Evolutionary conservation across 1,139 yeast genomes (phyloP).

Genomic region (Geotrichum australiense): DNA sequence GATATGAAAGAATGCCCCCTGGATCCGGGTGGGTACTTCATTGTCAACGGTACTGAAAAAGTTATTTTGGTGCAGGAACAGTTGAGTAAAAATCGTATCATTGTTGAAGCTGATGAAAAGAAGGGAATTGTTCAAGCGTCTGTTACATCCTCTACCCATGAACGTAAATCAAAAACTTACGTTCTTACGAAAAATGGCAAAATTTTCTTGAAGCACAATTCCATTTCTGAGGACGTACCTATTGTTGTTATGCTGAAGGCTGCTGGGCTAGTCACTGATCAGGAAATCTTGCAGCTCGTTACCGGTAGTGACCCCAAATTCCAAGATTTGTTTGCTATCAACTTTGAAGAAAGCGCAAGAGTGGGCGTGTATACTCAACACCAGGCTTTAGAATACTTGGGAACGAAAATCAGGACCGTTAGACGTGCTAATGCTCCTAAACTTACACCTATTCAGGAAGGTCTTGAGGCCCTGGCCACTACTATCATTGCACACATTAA

Average conservation of each 20-base stretch:
- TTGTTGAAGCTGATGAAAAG: conserved; percentile 94
- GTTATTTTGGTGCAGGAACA: conserved; percentile 97
- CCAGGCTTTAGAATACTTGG: conserved; percentile 87
- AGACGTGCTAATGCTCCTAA: conserved; percentile 82
- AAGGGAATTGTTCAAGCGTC: conserved; percentile 94
- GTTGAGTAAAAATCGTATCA: conserved; percentile 91
- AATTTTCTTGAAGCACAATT: conserved; percentile 87
- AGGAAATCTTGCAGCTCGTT: conserved; percentile 87
- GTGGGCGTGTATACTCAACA: conserved; percentile 84
- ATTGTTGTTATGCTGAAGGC: conserved; percentile 91
- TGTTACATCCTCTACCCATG: conserved; percentile 96
- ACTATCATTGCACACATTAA: conserved; percentile 93
- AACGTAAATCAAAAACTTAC: conserved; percentile 93
- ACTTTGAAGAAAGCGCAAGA: conserved; percentile 89
- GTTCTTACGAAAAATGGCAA: conserved; percentile 87
- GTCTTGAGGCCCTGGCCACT: conserved; percentile 94
- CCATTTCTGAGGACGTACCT: conserved; percentile 91
- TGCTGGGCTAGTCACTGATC: conserved; percentile 87
- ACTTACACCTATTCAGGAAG: conserved; percentile 78
- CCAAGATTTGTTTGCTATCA: conserved; percentile 87
- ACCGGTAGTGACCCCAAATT: conserved; percentile 84
- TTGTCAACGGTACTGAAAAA: conserved; percentile 88
- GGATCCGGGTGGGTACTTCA: conserved; percentile 98
- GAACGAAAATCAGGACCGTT: conserved; percentile 84
- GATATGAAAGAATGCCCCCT: conserved; percentile 86